Base-by-base conservation (phyloP, 352 stramenopile genomes). In the Globisporangium echinulatum region DNA sequence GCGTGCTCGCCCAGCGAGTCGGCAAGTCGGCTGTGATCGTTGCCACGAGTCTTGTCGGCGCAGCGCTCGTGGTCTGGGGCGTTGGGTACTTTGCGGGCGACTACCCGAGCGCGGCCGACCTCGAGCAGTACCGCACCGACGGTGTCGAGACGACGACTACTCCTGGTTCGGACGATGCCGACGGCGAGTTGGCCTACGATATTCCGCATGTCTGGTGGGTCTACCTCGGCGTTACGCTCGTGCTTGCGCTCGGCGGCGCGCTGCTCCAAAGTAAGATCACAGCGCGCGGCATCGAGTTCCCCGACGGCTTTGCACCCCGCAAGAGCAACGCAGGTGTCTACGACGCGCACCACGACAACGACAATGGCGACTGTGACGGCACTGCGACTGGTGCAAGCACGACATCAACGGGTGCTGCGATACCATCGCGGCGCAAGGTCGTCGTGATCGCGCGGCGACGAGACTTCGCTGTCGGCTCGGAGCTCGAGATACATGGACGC, bases 71-170 rank as follows among this genome's bases (percentile, higher is more conserved):
- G 0, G 60, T 83, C 10, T 84, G 76, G 65, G 78, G 81, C 38
- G 60, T 80, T 2, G 82, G 82, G 3, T 88, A 89, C 61, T 89
- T 87, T 50, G 74, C 72, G 11, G 75, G 75, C 25, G 44, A 81
- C 64, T 87, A 81, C 58, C 76, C 79, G 15, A 67, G 60, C 37
- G 65, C 69, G 14, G 70, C 61, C 9, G 59, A 69, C 54, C 68
- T 84, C 43, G 68, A 74, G 61, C 52, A 67, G 11, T 81, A 79
- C 61, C 67, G 65, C 37, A 59, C 67, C 36, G 56, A 33, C 25
- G 25, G 25, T 33, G 25, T 33, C 25, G 25, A 33, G 25, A 33
- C 25, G 25, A 33, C 25, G 25, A 33, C 25, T 33, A 3, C 25
- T 33, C 25, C 25, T 33, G 25, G 25, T 33, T 33, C 25, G 52